Evolutionary conservation across 768 basidiomycete genomes (phyloP).

Genomic region (Russula sp.): DNA sequence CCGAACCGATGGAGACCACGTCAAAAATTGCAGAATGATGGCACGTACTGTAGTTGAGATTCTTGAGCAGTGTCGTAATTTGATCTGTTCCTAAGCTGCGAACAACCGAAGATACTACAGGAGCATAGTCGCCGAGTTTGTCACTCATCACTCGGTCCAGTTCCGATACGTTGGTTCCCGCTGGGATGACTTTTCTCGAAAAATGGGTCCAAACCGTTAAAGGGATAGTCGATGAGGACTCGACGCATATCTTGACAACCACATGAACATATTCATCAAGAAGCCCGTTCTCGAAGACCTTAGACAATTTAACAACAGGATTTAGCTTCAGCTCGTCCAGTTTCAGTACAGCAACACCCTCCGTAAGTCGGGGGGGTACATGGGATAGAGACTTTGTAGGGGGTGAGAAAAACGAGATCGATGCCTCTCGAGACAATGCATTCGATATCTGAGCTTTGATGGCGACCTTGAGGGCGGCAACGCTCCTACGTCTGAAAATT

Average conservation of each 20-base stretch:
- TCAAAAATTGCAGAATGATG: not conserved
- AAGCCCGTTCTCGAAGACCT: too few relatives aligned
- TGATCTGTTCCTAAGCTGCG: not conserved
- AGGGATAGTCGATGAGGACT: too few relatives aligned
- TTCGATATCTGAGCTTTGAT: not conserved
- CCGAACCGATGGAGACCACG: too few relatives aligned
- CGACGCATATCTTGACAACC: too few relatives aligned
- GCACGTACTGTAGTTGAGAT: not conserved
- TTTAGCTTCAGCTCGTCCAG: too few relatives aligned
- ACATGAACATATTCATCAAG: too few relatives aligned
- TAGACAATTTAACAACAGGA: too few relatives aligned
- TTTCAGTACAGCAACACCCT: too few relatives aligned
- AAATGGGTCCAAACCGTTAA: too few relatives aligned
- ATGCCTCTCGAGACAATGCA: not conserved
- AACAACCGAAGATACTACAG: too few relatives aligned
- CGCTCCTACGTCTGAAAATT: not conserved
- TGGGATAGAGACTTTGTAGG: not conserved
- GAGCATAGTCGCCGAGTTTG: not conserved
- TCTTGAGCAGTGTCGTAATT: not conserved
- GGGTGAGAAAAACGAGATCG: not conserved
- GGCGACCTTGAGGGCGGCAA: not conserved
- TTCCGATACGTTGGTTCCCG: not conserved
- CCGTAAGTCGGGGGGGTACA: not conserved
- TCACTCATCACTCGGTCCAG: not conserved
- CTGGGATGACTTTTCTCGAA: too few relatives aligned